Evolutionary conservation across 2,329 filamentous ascomycete species (phyloP), one percentile per base, ranked within the genome.

Genomic region (Boeremia lycopersici): DNA sequence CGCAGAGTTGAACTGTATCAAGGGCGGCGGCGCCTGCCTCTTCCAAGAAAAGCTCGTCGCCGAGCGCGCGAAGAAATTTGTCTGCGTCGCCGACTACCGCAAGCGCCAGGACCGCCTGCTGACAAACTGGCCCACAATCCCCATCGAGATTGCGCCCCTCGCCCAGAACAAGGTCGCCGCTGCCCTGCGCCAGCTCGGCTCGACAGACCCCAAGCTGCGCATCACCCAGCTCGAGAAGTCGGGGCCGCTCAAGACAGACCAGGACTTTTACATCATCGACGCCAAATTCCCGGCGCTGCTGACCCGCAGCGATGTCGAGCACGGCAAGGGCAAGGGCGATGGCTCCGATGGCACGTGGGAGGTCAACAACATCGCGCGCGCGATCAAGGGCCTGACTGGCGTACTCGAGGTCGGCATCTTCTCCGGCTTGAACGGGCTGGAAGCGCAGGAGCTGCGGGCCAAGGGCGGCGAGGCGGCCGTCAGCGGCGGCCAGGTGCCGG

Each of bases 41-140:
- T 96, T 96, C 79, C 95, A 98, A 76, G 95, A 99, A 79, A 99
- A 99, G 81, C 82, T 99, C 31, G 93, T 99, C 4, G 93, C 93
- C 5, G 86, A 91, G 56, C 85, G 89, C 44, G 89, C 91, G 3
- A 89, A 86, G 76, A 90, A 90, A 72, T 96, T 97, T 70, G 83
- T 97, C 59, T 93, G 90, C 67, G 91, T 96, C 53, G 91, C 71
- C 87, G 95, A 99, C 77, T 96, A 93, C 74, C 87, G 95, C 68
- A 99, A 99, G 78, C 85, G 93, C 62, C 91, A 92, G 58, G 78
- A 83, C 31, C 85, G 90, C 36, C 84, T 99, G 26, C 84, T 88
- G 28, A 84, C 82, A 4, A 83, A 81, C 60, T 99, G 93, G 92
- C 89, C 90, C 65, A 82, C 82, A 29, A 91, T 99, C 54, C 95